Base-by-base conservation (phyloP, 345 rosid genomes). In the Eucalyptus viminalis region DNA sequence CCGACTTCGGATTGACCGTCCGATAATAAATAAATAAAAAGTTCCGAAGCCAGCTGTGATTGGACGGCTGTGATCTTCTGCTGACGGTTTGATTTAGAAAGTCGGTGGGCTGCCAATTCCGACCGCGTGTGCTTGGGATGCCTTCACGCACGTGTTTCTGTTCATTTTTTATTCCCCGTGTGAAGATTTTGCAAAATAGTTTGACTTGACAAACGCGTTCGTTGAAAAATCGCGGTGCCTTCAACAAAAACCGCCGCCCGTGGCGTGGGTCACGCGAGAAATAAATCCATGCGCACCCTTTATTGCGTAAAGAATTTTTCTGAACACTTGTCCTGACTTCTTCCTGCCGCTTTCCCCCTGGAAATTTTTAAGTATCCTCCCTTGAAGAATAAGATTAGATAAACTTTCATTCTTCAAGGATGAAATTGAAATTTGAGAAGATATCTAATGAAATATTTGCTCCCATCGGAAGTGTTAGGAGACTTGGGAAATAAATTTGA, bases 391-490 rank as follows among this genome's bases (percentile, higher is more conserved):
- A 56, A 24, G 27, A 56, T 22, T 24, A 56, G 62, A 56, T 56
- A 24, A 22, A 24, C 62, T 56, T 53, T 22, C 13, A 11, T 24
- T 56, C 13, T 24, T 56, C 9, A 56, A 56, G 6, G 62, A 14
- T 25, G 69, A 60, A 60, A 12, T 60, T 6, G 16, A 27, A 60
- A 60, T 60, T 60, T 60, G 8, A 12, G 15, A 6, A 60, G 69
- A 11, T 4, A 60, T 60, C 69, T 12, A 25, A 12, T 3, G 15
- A 13, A 12, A 60, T 60, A 60, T 27, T 25, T 9, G 56, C 10
- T 56, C 27, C 12, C 27, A 56, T 2, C 0, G 0, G 13, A 56
- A 13, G 62, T 21, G 2, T 53, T 53, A 53, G 6, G 7, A 0
- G 24, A 53, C 10, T 19, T 56, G 2, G 1, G 2, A 24, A 56